phyloP scores from a whole-genome alignment of 78 protist genomes.

The Cavenderia fasciculata region DNA sequence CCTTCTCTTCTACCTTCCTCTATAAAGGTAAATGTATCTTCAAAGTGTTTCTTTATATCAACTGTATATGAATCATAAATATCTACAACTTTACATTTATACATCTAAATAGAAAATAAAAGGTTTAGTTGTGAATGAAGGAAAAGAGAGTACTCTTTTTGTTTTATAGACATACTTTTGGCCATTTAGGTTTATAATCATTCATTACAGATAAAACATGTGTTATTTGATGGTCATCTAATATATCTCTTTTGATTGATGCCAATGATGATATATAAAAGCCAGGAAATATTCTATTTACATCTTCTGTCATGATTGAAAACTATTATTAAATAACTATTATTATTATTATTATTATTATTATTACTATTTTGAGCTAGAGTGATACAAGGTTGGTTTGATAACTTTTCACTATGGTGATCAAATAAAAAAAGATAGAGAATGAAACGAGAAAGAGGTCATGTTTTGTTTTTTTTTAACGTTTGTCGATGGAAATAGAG shows the following conservation, averaged over 20 bases:
- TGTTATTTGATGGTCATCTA: constrained; percentile 43
- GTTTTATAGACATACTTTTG: neutral
- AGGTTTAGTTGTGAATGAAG: neutral
- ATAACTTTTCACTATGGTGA: too few species aligned
- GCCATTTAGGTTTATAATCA: constrained; percentile 64
- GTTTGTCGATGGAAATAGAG: too few species aligned
- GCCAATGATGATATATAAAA: constrained; percentile 54
- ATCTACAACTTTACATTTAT: constrained; percentile 43
- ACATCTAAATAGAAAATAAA: neutral
- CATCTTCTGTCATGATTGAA: constrained; percentile 13
- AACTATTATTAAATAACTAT: too few species aligned
- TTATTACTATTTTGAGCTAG: too few species aligned
- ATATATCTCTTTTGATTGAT: constrained; percentile 36
- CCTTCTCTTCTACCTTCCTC: constrained; percentile 71
- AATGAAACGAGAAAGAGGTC: too few species aligned
- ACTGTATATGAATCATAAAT: constrained; percentile 18
- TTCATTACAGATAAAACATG: constrained; percentile 35
- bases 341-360: too few species aligned
- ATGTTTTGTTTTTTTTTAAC: too few species aligned
- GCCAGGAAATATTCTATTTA: constrained; percentile 45
- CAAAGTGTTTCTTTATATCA: constrained; percentile 38
- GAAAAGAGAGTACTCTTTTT: neutral
- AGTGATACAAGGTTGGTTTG: too few species aligned
- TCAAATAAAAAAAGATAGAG: too few species aligned
- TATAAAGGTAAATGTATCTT: constrained; percentile 60